Conservation (phyloP, 1,284 basidiomycete genomes). For the Malassezia pachydermatis region DNA sequence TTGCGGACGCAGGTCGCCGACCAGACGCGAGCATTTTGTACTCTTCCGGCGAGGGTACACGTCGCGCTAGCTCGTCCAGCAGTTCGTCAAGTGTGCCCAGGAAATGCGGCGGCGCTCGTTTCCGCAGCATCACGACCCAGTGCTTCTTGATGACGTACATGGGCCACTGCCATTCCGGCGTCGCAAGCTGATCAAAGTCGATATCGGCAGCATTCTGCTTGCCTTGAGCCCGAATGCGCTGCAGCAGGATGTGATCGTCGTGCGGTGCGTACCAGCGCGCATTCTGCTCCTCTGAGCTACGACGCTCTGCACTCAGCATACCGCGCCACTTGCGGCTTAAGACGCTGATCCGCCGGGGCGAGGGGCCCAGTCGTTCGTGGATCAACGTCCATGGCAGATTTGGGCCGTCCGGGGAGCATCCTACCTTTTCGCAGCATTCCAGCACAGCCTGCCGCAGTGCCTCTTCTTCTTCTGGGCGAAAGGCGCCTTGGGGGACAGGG, state of each 20-base stretch:
- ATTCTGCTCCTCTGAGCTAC: conserved; percentile 14
- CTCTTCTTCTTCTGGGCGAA: conserved; percentile 14
- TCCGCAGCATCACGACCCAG: conserved; percentile 18
- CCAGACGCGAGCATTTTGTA: conserved; percentile 19
- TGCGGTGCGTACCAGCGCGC: conserved; percentile 19
- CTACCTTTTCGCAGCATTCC: conserved; percentile 15
- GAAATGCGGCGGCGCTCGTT: conserved; percentile 11
- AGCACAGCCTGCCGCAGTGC: conserved; percentile 14
- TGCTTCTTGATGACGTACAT: conserved; percentile 20
- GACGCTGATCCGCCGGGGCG: conserved; percentile 18
- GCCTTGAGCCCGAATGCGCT: conserved; percentile 15
- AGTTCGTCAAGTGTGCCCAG: conserved; percentile 13
- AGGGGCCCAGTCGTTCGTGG: conserved; percentile 18
- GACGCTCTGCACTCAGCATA: conserved; percentile 19
- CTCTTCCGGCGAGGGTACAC: conserved; percentile 14
- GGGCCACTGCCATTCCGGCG: conserved; percentile 19
- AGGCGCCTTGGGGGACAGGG: conserved; percentile 13
- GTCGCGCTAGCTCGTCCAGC: conserved; percentile 6
- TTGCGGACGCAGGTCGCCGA: conserved; percentile 5
- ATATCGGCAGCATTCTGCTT: conserved; percentile 12
- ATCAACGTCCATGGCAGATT: conserved; percentile 21
- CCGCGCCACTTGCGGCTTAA: conserved; percentile 20
- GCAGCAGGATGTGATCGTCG: conserved; percentile 17
- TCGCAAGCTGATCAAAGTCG: conserved; percentile 17
- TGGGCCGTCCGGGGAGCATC: conserved; percentile 13